Conservation (phyloP, 2,329 filamentous ascomycete species). For the Monilinia fructigena region DNA sequence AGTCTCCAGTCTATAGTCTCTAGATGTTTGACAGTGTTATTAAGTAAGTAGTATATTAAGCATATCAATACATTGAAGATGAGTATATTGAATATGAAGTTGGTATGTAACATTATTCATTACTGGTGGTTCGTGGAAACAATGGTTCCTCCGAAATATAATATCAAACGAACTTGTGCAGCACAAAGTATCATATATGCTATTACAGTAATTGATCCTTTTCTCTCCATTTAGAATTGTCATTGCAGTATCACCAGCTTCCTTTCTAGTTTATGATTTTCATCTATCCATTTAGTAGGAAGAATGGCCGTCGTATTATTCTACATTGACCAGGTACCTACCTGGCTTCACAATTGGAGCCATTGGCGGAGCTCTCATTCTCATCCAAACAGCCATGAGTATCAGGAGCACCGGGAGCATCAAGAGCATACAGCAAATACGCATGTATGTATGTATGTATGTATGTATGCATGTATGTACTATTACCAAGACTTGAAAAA, state of each 20-base stretch:
- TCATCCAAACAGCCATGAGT: background rate
- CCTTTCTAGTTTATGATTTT: background rate
- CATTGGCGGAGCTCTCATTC: background rate
- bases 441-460: too few relatives aligned
- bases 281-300: conserved; percentile 1
- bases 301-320: conserved; percentile 10
- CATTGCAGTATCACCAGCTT: background rate
- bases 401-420: too few relatives aligned
- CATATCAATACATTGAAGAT: background rate
- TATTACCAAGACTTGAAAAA: background rate
- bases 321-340: conserved; percentile 17
- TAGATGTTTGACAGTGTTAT: background rate
- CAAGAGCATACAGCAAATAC: too few relatives aligned
- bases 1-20: background rate
- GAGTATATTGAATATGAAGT: background rate
- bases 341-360: conserved; percentile 2
- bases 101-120: background rate
- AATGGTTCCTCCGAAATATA: background rate
- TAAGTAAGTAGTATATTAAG: too few relatives aligned
- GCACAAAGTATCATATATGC: background rate
- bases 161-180: background rate
- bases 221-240: background rate
- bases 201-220: background rate
- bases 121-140: conserved; percentile 7
- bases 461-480: too few relatives aligned